Evolutionary conservation across 371 early-diverging fungal genomes (phyloP).

Genomic region (Umbelopsis sp.): DNA sequence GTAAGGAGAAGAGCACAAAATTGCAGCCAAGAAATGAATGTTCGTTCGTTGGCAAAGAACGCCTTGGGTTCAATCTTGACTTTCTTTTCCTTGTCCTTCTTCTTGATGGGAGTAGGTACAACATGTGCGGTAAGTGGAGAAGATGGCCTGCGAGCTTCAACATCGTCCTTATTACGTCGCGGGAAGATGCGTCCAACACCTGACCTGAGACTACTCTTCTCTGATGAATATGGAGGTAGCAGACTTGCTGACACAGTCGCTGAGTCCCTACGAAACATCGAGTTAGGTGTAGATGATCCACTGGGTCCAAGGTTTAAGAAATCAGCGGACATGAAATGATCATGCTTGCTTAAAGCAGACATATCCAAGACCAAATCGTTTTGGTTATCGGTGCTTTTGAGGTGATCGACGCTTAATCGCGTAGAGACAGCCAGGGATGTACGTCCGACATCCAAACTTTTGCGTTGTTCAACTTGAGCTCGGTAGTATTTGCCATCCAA

Average conservation of each 20-base stretch:
- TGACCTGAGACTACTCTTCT: constrained; percentile 7
- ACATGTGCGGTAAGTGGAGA: not conserved
- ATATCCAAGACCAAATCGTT: constrained; percentile 5
- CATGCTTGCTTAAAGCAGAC: not conserved
- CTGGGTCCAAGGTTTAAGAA: constrained; percentile 10
- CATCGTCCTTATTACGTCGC: constrained; percentile 1
- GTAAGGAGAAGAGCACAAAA: constrained; percentile 73
- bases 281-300: constrained; percentile 2
- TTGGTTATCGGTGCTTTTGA: not conserved
- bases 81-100: constrained; percentile 57
- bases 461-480: constrained; percentile 33
- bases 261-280: constrained; percentile 14
- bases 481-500: constrained; percentile 41
- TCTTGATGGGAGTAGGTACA: constrained; percentile 20
- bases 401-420: not conserved
- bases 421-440: not conserved
- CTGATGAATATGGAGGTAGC: constrained; percentile 14
- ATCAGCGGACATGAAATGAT: not conserved
- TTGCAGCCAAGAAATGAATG: constrained; percentile 90
- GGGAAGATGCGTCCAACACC: not conserved
- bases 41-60: constrained; percentile 98
- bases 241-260: constrained; percentile 9
- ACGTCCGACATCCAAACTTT: not conserved
- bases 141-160: not conserved
- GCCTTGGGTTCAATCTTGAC: constrained; percentile 92